These are phyloP conservation scores for Puccinia hordei DNA, from an alignment of 1,284 basidiomycete species.

Conservation along the genomic window DNA sequence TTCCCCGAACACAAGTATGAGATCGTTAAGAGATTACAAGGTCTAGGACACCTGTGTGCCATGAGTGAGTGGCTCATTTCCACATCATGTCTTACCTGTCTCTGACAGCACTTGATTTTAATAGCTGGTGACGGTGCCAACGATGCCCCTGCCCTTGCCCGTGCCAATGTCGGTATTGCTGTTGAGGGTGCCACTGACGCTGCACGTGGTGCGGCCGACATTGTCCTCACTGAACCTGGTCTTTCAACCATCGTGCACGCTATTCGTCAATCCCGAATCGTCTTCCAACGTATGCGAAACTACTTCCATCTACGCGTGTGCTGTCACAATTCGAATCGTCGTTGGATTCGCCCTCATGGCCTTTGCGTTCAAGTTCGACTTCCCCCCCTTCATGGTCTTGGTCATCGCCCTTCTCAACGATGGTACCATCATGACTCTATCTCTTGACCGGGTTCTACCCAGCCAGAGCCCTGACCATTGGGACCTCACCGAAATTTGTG, in stretches of 20 bases:
- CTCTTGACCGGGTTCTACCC: slow-evolving; percentile 92
- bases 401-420: slow-evolving; percentile 96
- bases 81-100: not conserved
- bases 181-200: slow-evolving; percentile 96
- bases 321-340: slow-evolving; percentile 97
- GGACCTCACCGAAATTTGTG: slow-evolving; percentile 84
- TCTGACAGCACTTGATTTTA: no score
- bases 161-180: slow-evolving; percentile 63
- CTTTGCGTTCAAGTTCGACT: slow-evolving; percentile 94
- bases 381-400: slow-evolving; percentile 99
- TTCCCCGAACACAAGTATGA: slow-evolving; percentile 67
- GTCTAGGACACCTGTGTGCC: slow-evolving; percentile 63
- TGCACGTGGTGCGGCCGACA: slow-evolving; percentile 91
- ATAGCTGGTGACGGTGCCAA: slow-evolving; percentile 98
- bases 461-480: slow-evolving; percentile 83
- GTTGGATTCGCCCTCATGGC: slow-evolving; percentile 94
- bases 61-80: slow-evolving; percentile 19
- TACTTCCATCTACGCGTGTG: slow-evolving; percentile 69
- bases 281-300: slow-evolving; percentile 65
- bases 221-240: slow-evolving; percentile 91
- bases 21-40: slow-evolving; percentile 89
- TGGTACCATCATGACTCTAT: slow-evolving; percentile 93
- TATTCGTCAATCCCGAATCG: slow-evolving; percentile 89
- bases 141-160: slow-evolving; percentile 88
- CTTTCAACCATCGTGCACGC: slow-evolving; percentile 95